phyloP scores from a whole-genome alignment of 306 rosid genomes.

The Astragalus glycyphyllos region DNA sequence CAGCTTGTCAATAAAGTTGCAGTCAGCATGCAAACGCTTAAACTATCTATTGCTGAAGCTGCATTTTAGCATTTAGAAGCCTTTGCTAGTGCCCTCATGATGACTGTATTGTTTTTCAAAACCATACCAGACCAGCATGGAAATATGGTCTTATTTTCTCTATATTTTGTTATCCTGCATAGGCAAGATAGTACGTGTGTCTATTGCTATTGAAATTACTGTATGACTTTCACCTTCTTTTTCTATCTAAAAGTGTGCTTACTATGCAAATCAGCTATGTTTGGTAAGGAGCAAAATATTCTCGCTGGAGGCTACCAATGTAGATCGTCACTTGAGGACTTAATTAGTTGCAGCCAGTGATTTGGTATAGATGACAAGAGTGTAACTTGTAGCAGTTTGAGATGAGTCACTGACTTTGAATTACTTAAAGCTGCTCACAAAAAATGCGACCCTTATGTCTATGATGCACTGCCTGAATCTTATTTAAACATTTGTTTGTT shows the following conservation, averaged over 20 bases:
- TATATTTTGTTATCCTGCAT: background rate
- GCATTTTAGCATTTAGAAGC: background rate
- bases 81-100: background rate
- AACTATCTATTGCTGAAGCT: background rate
- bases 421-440: constrained; percentile 25
- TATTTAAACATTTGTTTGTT: constrained; percentile 15
- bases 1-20: background rate
- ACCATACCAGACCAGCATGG: constrained; percentile 2
- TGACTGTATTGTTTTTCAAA: background rate
- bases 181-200: constrained; percentile 6
- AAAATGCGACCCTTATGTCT: background rate
- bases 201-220: constrained; percentile 30
- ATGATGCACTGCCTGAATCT: constrained; percentile 23
- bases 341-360: constrained; percentile 26
- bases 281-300: constrained; percentile 41
- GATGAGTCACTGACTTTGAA: background rate
- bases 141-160: background rate
- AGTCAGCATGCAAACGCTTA: background rate
- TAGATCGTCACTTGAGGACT: constrained; percentile 28
- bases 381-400: constrained; percentile 15
- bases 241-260: background rate
- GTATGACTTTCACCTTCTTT: constrained; percentile 4
- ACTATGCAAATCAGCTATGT: constrained; percentile 44
- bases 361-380: constrained; percentile 6
- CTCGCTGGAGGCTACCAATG: constrained; percentile 37